Evolutionary conservation across 495 filamentous ascomycete genomes (phyloP).

Genomic region (Talaromyces liani): DNA sequence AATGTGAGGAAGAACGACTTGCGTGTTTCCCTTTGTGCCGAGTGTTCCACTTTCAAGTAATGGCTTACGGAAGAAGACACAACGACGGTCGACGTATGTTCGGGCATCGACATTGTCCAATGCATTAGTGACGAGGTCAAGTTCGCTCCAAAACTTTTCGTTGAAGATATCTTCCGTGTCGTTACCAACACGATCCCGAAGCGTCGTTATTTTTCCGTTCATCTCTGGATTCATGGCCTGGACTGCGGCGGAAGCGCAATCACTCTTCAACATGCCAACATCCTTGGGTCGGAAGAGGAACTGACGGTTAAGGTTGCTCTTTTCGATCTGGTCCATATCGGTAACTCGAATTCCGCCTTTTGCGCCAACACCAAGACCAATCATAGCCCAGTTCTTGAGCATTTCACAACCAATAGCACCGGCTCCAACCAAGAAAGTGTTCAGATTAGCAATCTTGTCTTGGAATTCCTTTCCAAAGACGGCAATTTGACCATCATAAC

Average conservation of each 20-base stretch:
- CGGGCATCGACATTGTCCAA: constrained; percentile 97
- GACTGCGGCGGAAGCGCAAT: constrained; percentile 82
- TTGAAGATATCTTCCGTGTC: constrained; percentile 96
- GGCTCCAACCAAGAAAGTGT: constrained; percentile 90
- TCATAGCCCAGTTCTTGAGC: constrained; percentile 99
- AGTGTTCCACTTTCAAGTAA: constrained; percentile 94
- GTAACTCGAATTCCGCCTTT: constrained; percentile 86
- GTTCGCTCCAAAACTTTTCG: constrained; percentile 84
- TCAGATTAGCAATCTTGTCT: constrained; percentile 82
- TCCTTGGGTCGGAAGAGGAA: constrained; percentile 94
- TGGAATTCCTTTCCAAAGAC: constrained; percentile 94
- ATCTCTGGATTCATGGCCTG: constrained; percentile 93
- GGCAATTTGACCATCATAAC: constrained; percentile 96
- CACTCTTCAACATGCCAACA: constrained; percentile 95
- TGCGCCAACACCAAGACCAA: constrained; percentile 83
- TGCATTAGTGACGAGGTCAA: constrained; percentile 94
- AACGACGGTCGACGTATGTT: constrained; percentile 94
- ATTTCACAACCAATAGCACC: constrained; percentile 99
- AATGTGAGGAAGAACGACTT: constrained; percentile 82
- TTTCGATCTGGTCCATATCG: constrained; percentile 98
- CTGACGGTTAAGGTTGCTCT: constrained; percentile 97
- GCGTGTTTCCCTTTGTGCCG: constrained; percentile 96
- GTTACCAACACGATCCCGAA: constrained; percentile 82
- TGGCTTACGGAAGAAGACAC: constrained; percentile 97
- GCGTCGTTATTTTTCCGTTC: constrained; percentile 68